Conservation (phyloP, 2,329 filamentous ascomycete genomes). For the Ramularia endophylla region DNA sequence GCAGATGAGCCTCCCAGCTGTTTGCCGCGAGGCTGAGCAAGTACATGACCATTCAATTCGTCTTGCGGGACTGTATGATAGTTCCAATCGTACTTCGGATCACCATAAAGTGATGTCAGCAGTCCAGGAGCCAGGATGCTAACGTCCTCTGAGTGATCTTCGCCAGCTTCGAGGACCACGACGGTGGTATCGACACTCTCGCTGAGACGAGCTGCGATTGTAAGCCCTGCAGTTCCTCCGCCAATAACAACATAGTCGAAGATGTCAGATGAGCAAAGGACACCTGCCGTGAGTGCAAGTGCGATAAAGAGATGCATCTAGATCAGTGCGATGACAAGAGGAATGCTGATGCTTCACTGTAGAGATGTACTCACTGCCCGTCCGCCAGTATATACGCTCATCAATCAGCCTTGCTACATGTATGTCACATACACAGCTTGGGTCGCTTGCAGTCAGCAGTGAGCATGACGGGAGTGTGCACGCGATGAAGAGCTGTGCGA, state of each 20-base stretch:
- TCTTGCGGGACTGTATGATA: conserved; percentile 14
- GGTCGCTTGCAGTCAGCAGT: too few relatives aligned
- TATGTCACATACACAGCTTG: too few relatives aligned
- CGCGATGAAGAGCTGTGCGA: too few relatives aligned
- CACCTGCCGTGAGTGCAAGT: not conserved
- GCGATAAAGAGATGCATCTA: not conserved
- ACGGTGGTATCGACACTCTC: conserved; percentile 24
- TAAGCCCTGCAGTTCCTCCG: conserved; percentile 25
- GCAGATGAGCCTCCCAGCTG: conserved; percentile 34
- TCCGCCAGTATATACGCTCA: too few relatives aligned
- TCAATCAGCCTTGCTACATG: too few relatives aligned
- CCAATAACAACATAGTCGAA: conserved; percentile 20
- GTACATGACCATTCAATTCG: conserved; percentile 4
- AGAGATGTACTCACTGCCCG: too few relatives aligned
- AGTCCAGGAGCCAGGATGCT: conserved; percentile 13
- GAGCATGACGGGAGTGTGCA: too few relatives aligned
- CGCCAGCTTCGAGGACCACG: conserved; percentile 23
- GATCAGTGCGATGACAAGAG: too few relatives aligned
- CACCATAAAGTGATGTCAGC: conserved; percentile 10
- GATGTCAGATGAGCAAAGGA: not conserved
- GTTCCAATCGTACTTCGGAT: conserved; percentile 15
- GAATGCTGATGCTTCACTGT: too few relatives aligned
- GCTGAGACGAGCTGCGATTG: conserved; percentile 21
- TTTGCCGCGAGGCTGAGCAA: conserved; percentile 26
- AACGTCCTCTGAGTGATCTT: conserved; percentile 9